Evolutionary conservation across 768 basidiomycete species (phyloP), one percentile per base, ranked within the genome.

Genomic region (Boletus eberwhitei): DNA sequence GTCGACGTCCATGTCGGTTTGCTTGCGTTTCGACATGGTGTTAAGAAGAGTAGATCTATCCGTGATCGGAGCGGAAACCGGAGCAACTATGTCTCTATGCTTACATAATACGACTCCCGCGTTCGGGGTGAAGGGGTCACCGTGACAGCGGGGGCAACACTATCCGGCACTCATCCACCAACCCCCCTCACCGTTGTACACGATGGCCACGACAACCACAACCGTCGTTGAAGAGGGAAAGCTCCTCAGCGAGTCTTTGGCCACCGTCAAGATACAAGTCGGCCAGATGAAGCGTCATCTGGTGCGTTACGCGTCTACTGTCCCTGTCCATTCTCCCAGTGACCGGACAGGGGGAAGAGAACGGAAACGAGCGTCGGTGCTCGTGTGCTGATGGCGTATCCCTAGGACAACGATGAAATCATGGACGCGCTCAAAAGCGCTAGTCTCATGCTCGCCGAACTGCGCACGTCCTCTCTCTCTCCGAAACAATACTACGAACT

Each of bases 401-500:
- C 21, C 5, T 47, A 97, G 94, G 93, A 98, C 71, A 74, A 85
- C 61, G 96, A 98, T 75, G 90, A 94, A 67, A 87, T 98, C 58
- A 99, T 99, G 97, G 96, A 99, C 71, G 96, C 93, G 13, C 79
- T 98, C 65, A 98, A 99, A 76, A 89, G 89, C 54, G 95, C 97
- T 2, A 97, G 94, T 66, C 81, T 94, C 54, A 98, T 98, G 96
- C 84, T 99, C 48, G 92, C 93, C 12, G 97, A 98, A 67, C 79
- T 98, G 22, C 82, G 97, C 52, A 98, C 96, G 0, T 93, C 90
- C 2, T 91, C 91, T 11, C 79, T 98, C 60, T 89, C 90, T 2
- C 92, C 94, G 12, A 99, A 99, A 68, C 94, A 98, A 68, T 99
- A 99, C 73, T 98, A 98, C 70, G 97, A 98, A 76, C 85, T 98